Percentiles rank a stretch among this genome's conserved stretches.
phyloP scores from a whole-genome alignment of 257 asterid species.

The Eustoma russellianum region DNA sequence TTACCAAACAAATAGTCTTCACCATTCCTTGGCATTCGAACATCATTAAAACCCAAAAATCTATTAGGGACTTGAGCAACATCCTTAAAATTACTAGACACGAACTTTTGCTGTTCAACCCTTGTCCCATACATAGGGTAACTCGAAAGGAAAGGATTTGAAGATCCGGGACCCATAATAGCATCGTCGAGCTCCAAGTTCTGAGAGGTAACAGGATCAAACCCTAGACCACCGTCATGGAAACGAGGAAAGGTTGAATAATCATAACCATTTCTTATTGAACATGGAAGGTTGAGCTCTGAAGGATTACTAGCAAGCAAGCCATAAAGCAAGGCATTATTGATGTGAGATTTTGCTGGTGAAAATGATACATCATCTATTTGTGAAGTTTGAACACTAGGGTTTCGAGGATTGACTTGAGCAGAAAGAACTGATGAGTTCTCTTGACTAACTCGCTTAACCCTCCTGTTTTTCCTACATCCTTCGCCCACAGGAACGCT shows the following conservation, averaged over 20 bases:
- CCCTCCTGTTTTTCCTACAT: slow-evolving; percentile 34
- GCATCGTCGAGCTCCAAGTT: too few species aligned
- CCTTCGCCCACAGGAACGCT: slow-evolving; percentile 52
- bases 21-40: slow-evolving; percentile 11
- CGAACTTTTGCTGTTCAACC: slow-evolving; percentile 18
- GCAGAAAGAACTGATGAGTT: slow-evolving; percentile 12
- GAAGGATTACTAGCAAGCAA: slow-evolving; percentile 14
- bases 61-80: slow-evolving; percentile 2
- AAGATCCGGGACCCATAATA: slow-evolving; percentile 7
- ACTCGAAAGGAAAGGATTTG: slow-evolving; percentile 22
- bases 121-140: slow-evolving; percentile 19
- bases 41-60: slow-evolving; percentile 20
- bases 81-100: slow-evolving; percentile 14
- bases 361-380: slow-evolving; percentile 17
- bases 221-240: not conserved
- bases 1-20: slow-evolving; percentile 17
- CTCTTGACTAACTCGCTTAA: slow-evolving; percentile 13
- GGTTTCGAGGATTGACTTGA: slow-evolving; percentile 10
- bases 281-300: slow-evolving; percentile 18
- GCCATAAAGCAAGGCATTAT: slow-evolving; percentile 28
- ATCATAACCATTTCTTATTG: slow-evolving; percentile 3
- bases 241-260: too few species aligned
- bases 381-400: slow-evolving; percentile 18
- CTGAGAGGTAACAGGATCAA: too few species aligned
- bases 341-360: slow-evolving; percentile 10